Evolutionary conservation across 2,329 filamentous ascomycete species (phyloP).

Genomic region (Bipolaris sorokiniana): DNA sequence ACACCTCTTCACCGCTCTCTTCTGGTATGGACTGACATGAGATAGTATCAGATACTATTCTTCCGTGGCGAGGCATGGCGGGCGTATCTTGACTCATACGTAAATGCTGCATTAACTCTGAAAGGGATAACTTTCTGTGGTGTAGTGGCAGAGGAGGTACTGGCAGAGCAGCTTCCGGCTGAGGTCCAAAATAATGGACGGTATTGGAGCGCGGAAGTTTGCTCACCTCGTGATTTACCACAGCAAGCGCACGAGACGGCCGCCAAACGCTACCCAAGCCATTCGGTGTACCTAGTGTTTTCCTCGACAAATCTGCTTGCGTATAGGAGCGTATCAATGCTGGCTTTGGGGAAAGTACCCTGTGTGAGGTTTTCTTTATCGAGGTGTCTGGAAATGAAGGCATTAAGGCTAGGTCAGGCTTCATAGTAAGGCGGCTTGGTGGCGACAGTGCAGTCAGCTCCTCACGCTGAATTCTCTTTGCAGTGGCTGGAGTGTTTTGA

Average conservation of each 20-base stretch:
- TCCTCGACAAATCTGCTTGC: conserved; percentile 27
- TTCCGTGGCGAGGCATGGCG: background rate
- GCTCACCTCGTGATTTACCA: conserved; percentile 43
- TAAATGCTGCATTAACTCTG: conserved; percentile 10
- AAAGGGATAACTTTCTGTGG: conserved; percentile 27
- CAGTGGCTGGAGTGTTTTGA: conserved; percentile 31
- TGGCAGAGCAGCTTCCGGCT: conserved; percentile 26
- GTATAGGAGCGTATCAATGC: conserved; percentile 21
- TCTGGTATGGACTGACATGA: conserved; percentile 17
- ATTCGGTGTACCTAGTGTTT: conserved; percentile 29
- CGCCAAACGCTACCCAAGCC: conserved; percentile 28
- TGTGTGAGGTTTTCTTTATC: conserved; percentile 15
- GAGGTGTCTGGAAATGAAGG: conserved; percentile 24
- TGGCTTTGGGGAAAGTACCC: background rate
- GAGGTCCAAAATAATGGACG: conserved; percentile 31
- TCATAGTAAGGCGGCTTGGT: background rate
- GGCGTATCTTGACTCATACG: conserved; percentile 1
- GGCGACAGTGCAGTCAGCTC: conserved; percentile 10
- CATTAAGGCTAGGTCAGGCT: conserved; percentile 15
- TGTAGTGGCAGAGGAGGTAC: conserved; percentile 33
- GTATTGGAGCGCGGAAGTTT: conserved; percentile 39
- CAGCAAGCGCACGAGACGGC: conserved; percentile 28
- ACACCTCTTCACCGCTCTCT: conserved; percentile 15
- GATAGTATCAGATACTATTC: conserved; percentile 3
- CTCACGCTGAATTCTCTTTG: conserved; percentile 20